Percentiles rank a stretch among this genome's conserved stretches.
Evolutionary conservation across 2,329 filamentous ascomycete species (phyloP).

Genomic region (Pezicula neosporulosa): DNA sequence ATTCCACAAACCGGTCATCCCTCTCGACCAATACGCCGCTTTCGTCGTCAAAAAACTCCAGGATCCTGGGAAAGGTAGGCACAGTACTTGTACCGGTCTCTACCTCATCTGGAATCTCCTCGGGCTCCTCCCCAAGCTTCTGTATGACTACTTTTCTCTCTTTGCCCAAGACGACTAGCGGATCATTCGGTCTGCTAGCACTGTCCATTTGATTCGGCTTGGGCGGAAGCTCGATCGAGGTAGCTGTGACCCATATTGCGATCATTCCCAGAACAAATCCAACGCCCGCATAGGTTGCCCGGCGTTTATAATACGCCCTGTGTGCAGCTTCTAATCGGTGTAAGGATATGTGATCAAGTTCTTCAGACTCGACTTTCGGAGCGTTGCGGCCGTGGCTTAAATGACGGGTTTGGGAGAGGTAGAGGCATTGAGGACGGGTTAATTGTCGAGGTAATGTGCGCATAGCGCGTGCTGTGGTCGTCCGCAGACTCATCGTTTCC

Average conservation of each 20-base stretch:
- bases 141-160: slow-evolving; percentile 26
- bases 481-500: slow-evolving; percentile 18
- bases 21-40: slow-evolving; percentile 4
- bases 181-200: slow-evolving; percentile 16
- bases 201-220: slow-evolving; percentile 17
- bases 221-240: slow-evolving; percentile 20
- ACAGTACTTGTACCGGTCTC: slow-evolving; percentile 26
- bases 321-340: slow-evolving; percentile 23
- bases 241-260: slow-evolving; percentile 27
- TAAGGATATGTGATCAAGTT: slow-evolving; percentile 21
- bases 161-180: slow-evolving; percentile 22
- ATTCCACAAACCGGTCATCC: slow-evolving; percentile 51
- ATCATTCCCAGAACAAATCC: slow-evolving; percentile 26
- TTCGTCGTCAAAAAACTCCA: slow-evolving; percentile 23
- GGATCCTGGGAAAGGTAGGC: slow-evolving; percentile 25
- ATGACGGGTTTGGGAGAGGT: slow-evolving; percentile 2
- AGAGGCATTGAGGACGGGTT: background rate
- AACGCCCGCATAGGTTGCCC: slow-evolving; percentile 21
- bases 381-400: slow-evolving; percentile 1
- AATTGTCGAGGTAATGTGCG: background rate
- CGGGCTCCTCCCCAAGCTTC: slow-evolving; percentile 24
- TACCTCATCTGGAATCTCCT: slow-evolving; percentile 35
- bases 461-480: slow-evolving; percentile 6
- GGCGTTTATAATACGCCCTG: slow-evolving; percentile 25
- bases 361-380: background rate